Conservation (phyloP, 495 filamentous ascomycete genomes). For the Penicillium goetzii region DNA sequence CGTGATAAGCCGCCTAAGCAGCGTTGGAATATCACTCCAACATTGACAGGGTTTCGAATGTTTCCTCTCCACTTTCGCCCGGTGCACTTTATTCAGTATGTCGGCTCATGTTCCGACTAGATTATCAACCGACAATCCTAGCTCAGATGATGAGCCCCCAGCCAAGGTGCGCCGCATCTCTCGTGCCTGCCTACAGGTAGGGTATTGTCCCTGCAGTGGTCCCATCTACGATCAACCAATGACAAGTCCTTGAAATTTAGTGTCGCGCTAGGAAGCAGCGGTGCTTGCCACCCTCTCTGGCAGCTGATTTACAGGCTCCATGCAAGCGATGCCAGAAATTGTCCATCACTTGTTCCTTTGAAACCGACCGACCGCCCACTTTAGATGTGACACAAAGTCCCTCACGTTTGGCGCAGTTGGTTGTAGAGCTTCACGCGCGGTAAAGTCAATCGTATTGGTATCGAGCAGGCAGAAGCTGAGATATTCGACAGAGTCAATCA, state of each 20-base stretch:
- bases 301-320: slow-evolving; percentile 13
- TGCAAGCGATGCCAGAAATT: slow-evolving; percentile 23
- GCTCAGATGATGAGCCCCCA: slow-evolving; percentile 11
- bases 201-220: neutral
- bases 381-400: slow-evolving; percentile 20
- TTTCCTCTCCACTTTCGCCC: neutral
- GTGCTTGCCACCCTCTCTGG: slow-evolving; percentile 13
- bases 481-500: slow-evolving; percentile 20
- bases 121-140: slow-evolving; percentile 3
- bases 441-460: slow-evolving; percentile 4
- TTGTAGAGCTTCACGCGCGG: slow-evolving; percentile 22
- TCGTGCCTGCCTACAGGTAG: slow-evolving; percentile 21
- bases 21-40: neutral
- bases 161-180: slow-evolving; percentile 18
- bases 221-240: neutral
- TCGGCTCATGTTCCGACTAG: neutral
- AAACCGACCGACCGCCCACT: slow-evolving; percentile 15
- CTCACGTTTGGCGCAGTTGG: slow-evolving; percentile 22
- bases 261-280: slow-evolving; percentile 28
- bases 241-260: slow-evolving; percentile 9
- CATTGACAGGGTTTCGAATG: neutral
- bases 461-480: neutral
- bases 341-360: slow-evolving; percentile 23
- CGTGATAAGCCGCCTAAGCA: neutral
- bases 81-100: neutral